Percentiles rank a stretch among this genome's conserved stretches.
Evolutionary conservation across 352 stramenopile species (phyloP).

Genomic region (Phytopythium ostracodes): DNA sequence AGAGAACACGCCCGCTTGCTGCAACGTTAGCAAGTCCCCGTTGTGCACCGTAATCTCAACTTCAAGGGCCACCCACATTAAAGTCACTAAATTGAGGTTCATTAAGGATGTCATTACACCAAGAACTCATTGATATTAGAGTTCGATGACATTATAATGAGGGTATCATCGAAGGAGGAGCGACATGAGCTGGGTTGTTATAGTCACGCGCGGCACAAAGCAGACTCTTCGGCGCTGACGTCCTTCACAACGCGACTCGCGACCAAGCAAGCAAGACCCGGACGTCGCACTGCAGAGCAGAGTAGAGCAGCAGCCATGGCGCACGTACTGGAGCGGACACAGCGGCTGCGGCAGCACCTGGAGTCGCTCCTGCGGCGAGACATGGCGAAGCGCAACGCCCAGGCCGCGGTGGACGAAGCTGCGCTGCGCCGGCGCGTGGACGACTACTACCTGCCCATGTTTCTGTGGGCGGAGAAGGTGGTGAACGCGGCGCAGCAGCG

Average conservation of each 20-base stretch:
- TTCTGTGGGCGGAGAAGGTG: constrained; percentile 61
- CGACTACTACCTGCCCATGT: constrained; percentile 76
- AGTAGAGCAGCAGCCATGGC: background rate
- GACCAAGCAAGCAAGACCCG: background rate
- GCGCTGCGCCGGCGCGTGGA: constrained; percentile 51
- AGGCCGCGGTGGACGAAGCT: constrained; percentile 28
- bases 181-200: background rate
- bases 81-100: background rate
- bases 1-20: background rate
- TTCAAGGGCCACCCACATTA: background rate
- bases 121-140: background rate
- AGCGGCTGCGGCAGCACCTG: constrained; percentile 39
- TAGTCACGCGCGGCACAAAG: too few relatives aligned
- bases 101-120: too few relatives aligned
- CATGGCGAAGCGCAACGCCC: constrained; percentile 8
- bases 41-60: constrained; percentile 1
- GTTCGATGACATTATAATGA: background rate
- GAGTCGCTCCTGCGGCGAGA: constrained; percentile 54
- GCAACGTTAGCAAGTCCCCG: background rate
- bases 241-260: background rate
- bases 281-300: background rate
- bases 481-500: constrained; percentile 27
- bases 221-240: too few relatives aligned
- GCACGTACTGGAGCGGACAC: constrained; percentile 16
- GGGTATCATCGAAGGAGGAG: background rate